Conservation (phyloP, 2,329 filamentous ascomycete genomes). For the Zopfia rhizophila region DNA sequence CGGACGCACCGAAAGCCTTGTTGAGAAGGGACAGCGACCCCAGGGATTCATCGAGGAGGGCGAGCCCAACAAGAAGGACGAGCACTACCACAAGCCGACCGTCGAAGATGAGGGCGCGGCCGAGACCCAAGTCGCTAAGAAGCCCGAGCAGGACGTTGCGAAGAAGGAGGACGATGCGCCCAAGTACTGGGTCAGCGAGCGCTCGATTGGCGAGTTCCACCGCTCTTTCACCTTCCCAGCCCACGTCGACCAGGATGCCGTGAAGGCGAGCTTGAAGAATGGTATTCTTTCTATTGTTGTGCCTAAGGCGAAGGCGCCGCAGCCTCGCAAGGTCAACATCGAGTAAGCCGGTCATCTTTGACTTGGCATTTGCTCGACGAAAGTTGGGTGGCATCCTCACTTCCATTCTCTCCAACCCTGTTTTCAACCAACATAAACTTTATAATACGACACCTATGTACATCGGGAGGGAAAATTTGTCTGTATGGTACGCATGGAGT, state of each 20-base stretch:
- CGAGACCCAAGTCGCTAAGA: constrained; percentile 40
- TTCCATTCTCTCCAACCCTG: too few species aligned
- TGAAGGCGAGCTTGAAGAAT: constrained; percentile 70
- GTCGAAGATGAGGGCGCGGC: constrained; percentile 70
- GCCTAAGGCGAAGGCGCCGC: constrained; percentile 64
- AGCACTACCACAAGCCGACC: constrained; percentile 61
- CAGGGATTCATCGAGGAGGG: constrained; percentile 59
- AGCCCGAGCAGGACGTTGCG: constrained; percentile 48
- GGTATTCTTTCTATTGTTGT: constrained; percentile 68
- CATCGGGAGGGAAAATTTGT: too few species aligned
- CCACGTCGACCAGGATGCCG: constrained; percentile 68
- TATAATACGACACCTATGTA: too few species aligned
- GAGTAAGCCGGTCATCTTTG: constrained; percentile 59
- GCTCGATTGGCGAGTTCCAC: constrained; percentile 68
- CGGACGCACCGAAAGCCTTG: constrained; percentile 73
- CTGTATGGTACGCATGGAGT: too few species aligned
- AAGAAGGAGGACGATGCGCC: constrained; percentile 53
- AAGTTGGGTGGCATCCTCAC: too few species aligned
- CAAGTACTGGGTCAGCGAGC: constrained; percentile 77
- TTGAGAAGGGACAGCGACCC: constrained; percentile 65
- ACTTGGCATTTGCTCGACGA: too few species aligned
- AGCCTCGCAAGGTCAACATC: constrained; percentile 65
- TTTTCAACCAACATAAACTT: too few species aligned
- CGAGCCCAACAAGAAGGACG: constrained; percentile 23
- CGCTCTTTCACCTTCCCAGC: constrained; percentile 68